These are phyloP conservation scores for Pythium aquatile DNA, from an alignment of 352 stramenopile genomes.

Conservation along the genomic window DNA sequence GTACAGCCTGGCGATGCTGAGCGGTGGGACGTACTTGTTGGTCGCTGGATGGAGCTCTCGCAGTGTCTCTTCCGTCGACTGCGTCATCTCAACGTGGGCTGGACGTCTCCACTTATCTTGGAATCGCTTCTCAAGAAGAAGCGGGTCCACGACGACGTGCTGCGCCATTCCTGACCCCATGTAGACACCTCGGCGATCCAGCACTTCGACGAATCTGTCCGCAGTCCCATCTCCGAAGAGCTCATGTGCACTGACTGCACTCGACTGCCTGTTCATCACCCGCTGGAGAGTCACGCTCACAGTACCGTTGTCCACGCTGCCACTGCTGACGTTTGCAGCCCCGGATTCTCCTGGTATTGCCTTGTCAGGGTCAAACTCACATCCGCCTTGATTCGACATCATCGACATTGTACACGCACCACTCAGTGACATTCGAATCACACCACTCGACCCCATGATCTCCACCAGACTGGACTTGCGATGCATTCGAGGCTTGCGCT, in stretches of 20 bases:
- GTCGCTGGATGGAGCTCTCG: constrained; percentile 39
- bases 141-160: constrained; percentile 48
- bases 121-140: constrained; percentile 55
- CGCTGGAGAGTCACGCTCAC: constrained; percentile 27
- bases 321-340: not conserved
- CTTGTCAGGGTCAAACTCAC: not conserved
- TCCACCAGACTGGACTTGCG: constrained; percentile 32
- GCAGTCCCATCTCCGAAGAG: constrained; percentile 23
- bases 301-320: not conserved
- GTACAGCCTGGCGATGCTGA: constrained; percentile 48
- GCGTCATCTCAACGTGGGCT: constrained; percentile 11
- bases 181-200: constrained; percentile 36
- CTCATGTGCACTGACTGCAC: not conserved
- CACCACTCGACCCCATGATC: constrained; percentile 14
- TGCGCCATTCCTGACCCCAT: constrained; percentile 35
- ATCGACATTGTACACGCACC: constrained; percentile 12
- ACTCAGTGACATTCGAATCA: not conserved
- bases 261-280: constrained; percentile 8
- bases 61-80: constrained; percentile 43
- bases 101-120: constrained; percentile 52
- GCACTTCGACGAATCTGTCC: constrained; percentile 58
- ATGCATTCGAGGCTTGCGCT: constrained; percentile 27
- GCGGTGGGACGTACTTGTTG: constrained; percentile 55
- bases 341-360: not conserved
- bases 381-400: not conserved